A percentile compares a stretch with the other conserved stretches of the same genome.
Evolutionary conservation across 2,329 filamentous ascomycete genomes (phyloP).

Genomic region (Sclerotinia minor): DNA sequence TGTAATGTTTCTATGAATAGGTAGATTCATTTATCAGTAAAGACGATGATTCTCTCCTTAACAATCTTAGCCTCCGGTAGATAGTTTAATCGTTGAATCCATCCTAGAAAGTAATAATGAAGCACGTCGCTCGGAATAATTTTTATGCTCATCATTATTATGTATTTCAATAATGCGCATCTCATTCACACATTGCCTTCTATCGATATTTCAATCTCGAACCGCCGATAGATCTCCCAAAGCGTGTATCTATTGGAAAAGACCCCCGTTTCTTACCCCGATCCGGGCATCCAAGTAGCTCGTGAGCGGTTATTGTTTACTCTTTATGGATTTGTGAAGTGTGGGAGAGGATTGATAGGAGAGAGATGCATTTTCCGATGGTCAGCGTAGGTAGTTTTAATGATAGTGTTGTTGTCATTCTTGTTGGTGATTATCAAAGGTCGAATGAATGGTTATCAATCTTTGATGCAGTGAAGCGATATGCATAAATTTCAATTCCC

Average conservation of each 20-base stretch:
- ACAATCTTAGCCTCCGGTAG: no score
- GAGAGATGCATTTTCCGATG: not conserved
- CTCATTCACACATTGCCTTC: not conserved
- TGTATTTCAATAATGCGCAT: not conserved
- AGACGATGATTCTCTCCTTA: no score
- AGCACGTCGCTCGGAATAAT: no score
- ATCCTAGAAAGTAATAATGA: no score
- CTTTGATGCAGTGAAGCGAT: not conserved
- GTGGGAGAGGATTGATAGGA: not conserved
- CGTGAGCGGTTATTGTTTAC: constrained; percentile 12
- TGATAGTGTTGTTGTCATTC: not conserved
- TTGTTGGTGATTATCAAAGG: not conserved
- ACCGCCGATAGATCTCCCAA: not conserved
- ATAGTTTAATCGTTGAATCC: no score
- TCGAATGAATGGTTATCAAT: no score
- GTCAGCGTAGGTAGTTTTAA: no score
- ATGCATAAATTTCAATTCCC: constrained; percentile 1
- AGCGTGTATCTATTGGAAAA: not conserved
- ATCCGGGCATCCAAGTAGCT: not conserved
- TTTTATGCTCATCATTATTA: not conserved
- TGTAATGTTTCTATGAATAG: constrained; percentile 8
- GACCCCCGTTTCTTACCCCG: not conserved
- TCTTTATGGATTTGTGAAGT: not conserved
- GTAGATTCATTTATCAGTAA: not conserved
- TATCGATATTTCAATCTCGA: not conserved